These are phyloP conservation scores for Arthroderma uncinatum DNA, from an alignment of 2,329 filamentous ascomycete species.

Conservation along the genomic window DNA sequence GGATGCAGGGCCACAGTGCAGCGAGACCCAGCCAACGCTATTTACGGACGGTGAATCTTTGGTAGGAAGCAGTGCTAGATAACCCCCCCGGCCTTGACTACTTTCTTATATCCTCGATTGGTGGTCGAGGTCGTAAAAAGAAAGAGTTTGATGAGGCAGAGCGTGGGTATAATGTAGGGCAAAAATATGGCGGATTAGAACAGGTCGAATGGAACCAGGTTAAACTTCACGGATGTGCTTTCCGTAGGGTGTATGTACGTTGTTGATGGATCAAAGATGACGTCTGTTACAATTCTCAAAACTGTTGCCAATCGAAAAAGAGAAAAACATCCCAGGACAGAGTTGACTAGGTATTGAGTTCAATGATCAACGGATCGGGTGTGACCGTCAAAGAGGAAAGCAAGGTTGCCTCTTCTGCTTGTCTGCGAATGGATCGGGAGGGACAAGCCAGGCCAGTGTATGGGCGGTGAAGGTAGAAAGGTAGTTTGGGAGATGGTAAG, in stretches of 20 bases:
- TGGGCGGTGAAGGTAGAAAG: background rate
- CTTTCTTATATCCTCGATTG: background rate
- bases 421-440: background rate
- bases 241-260: conserved; percentile 5
- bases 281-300: background rate
- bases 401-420: background rate
- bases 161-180: conserved; percentile 1
- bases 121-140: background rate
- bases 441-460: background rate
- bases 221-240: conserved; percentile 5
- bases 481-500: background rate
- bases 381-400: conserved; percentile 3
- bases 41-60: background rate
- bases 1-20: background rate
- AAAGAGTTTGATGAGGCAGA: background rate
- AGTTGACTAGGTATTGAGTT: conserved; percentile 6
- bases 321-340: conserved; percentile 1
- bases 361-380: conserved; percentile 7
- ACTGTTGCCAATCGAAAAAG: conserved; percentile 4
- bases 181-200: conserved; percentile 5
- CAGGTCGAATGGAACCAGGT: conserved; percentile 2
- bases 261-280: conserved; percentile 7
- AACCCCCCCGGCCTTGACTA: background rate
- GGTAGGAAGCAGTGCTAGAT: background rate
- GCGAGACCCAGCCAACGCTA: background rate